phyloP scores from a whole-genome alignment of 2,329 filamentous ascomycete species.

The Akanthomyces uredinophilus region DNA sequence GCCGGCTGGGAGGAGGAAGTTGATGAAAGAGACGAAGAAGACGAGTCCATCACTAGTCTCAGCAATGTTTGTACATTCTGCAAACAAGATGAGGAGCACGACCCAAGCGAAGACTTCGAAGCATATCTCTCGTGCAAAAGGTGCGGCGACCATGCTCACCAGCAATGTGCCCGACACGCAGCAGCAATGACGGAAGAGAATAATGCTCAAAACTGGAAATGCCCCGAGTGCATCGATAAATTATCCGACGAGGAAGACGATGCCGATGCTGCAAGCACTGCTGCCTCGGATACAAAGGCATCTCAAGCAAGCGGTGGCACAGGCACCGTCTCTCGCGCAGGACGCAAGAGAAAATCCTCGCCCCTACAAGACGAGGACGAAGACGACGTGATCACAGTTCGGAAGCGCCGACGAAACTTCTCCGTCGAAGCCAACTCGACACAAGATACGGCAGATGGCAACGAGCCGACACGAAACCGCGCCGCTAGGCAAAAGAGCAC shows the following conservation, averaged over 20 bases:
- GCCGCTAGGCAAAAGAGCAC: constrained; percentile 51
- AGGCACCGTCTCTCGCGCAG: constrained; percentile 68
- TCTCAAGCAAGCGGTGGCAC: constrained; percentile 58
- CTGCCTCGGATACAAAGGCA: constrained; percentile 4
- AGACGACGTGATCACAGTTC: constrained; percentile 45
- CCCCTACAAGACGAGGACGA: constrained; percentile 59
- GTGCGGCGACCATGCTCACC: constrained; percentile 65
- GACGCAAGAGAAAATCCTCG: constrained; percentile 81
- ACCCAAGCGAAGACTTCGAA: constrained; percentile 77
- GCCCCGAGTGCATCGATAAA: constrained; percentile 42
- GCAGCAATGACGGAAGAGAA: constrained; percentile 11
- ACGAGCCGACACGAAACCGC: constrained; percentile 36
- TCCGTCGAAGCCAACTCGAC: constrained; percentile 37
- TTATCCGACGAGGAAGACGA: constrained; percentile 25
- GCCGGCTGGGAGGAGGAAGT: constrained; percentile 50
- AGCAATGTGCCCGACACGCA: constrained; percentile 11
- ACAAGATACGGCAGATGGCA: constrained; percentile 28
- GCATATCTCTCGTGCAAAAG: constrained; percentile 68
- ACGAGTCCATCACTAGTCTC: constrained; percentile 34
- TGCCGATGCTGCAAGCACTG: constrained; percentile 25
- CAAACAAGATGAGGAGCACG: constrained; percentile 74
- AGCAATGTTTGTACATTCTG: constrained; percentile 64
- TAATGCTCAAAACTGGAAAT: constrained; percentile 43
- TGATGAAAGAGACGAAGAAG: constrained; percentile 52
- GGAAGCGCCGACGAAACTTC: constrained; percentile 49